Percentiles rank a stretch among this genome's conserved stretches.
Evolutionary conservation across 257 asterid genomes (phyloP).

Genomic region (Solanum ossicruentum): DNA sequence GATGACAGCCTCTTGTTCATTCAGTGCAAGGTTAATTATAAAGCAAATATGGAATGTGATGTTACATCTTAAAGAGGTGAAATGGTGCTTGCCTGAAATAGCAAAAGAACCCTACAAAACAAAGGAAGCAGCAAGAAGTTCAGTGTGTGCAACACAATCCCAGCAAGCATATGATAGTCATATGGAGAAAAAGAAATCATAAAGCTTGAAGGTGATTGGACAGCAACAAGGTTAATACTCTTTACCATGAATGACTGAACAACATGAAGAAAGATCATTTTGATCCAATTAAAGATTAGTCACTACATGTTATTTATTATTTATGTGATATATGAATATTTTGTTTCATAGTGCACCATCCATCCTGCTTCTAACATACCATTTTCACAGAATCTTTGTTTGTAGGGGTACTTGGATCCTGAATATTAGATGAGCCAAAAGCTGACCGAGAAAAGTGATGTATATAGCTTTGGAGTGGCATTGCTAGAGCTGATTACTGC

Average conservation of each 20-base stretch:
- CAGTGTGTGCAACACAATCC: background rate
- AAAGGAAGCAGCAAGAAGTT: background rate
- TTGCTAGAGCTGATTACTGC: constrained; percentile 55
- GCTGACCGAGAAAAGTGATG: constrained; percentile 64
- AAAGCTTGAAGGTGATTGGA: background rate
- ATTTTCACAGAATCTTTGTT: background rate
- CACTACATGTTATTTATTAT: background rate
- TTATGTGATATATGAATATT: background rate
- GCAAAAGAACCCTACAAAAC: background rate
- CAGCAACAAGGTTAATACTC: background rate
- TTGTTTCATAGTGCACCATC: background rate
- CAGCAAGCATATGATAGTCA: background rate
- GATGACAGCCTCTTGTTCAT: background rate
- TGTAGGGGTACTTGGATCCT: constrained; percentile 78
- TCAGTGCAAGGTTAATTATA: background rate
- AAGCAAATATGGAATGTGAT: background rate
- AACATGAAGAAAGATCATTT: background rate
- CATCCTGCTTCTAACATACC: background rate
- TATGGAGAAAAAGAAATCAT: background rate
- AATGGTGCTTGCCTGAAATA: background rate
- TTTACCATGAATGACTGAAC: background rate
- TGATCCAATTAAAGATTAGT: background rate
- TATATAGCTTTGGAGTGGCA: constrained; percentile 63
- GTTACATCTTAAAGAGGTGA: background rate
- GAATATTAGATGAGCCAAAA: constrained; percentile 83